Evolutionary conservation across 768 basidiomycete species (phyloP).

Genomic region (Suillus subaureus): DNA sequence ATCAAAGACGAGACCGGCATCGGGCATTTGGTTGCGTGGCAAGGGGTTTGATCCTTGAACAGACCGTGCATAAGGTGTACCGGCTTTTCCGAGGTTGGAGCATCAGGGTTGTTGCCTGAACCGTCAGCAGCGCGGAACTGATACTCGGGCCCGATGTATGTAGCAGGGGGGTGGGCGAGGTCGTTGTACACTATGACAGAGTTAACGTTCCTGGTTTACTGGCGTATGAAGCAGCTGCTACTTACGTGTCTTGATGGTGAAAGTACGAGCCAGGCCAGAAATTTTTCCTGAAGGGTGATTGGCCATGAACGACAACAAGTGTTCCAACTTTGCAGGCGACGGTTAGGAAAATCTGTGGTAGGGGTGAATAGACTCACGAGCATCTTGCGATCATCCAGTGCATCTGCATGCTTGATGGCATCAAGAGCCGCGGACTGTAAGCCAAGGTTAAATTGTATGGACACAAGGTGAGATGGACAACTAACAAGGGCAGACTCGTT

Average conservation of each 20-base stretch:
- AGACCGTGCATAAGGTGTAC: conserved; percentile 79
- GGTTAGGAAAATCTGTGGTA: neutral
- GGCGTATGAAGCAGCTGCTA: conserved; percentile 3
- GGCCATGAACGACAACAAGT: conserved; percentile 65
- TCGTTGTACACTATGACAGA: conserved; percentile 70
- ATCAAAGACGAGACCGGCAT: conserved; percentile 81
- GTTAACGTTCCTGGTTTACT: conserved; percentile 1
- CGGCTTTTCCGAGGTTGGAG: conserved; percentile 78
- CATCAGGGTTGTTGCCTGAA: conserved; percentile 68
- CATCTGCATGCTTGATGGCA: conserved; percentile 54
- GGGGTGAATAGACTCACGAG: conserved; percentile 46
- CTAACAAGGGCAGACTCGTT: conserved; percentile 31
- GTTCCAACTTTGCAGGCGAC: conserved; percentile 57
- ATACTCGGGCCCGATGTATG: conserved; percentile 62
- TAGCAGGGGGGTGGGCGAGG: conserved; percentile 75
- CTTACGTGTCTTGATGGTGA: conserved; percentile 57
- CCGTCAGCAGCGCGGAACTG: conserved; percentile 80
- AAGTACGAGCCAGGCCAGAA: conserved; percentile 41
- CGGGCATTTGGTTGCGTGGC: conserved; percentile 70
- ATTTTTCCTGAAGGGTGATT: conserved; percentile 50
- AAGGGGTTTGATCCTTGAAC: conserved; percentile 72
- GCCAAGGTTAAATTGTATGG: neutral
- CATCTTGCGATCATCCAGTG: conserved; percentile 78
- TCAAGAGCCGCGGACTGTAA: conserved; percentile 64
- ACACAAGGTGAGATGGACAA: neutral